Conservation (phyloP, 306 rosid genomes). For the Herpetospermum pedunculosum region DNA sequence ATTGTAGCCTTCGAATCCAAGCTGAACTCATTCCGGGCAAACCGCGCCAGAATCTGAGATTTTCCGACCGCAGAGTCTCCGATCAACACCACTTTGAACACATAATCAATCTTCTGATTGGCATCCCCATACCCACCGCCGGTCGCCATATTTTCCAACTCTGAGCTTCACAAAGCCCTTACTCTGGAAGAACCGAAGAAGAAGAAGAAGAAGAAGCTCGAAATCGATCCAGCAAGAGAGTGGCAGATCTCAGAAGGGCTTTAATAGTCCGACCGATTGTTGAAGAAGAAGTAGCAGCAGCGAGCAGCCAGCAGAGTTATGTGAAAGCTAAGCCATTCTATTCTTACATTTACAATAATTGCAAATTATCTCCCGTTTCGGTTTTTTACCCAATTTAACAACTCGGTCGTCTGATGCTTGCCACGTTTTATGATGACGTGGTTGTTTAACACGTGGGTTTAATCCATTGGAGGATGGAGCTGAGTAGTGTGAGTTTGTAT, state of each 20-base stretch:
- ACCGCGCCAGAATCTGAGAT: constrained; percentile 87
- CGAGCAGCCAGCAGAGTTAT: background rate
- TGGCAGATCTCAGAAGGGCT: background rate
- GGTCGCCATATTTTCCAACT: constrained; percentile 42
- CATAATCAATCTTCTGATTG: constrained; percentile 88
- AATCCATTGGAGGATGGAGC: background rate
- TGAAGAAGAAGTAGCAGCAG: constrained; percentile 9
- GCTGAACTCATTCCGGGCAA: constrained; percentile 92
- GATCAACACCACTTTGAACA: constrained; percentile 89
- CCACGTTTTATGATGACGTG: background rate
- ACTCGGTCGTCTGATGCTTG: background rate
- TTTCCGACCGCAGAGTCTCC: constrained; percentile 99
- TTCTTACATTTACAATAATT: background rate
- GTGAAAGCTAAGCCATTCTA: background rate
- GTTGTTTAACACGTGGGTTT: background rate
- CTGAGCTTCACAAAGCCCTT: background rate
- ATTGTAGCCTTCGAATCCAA: constrained; percentile 95
- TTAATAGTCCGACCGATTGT: background rate
- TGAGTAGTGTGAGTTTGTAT: background rate
- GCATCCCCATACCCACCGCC: constrained; percentile 68
- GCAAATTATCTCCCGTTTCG: background rate
- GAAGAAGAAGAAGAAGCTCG: background rate
- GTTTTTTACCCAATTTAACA: no score
- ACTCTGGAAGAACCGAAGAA: background rate
- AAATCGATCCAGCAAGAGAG: constrained; percentile 5